These are phyloP conservation scores for Heterotrichella gracilis DNA, from an alignment of 352 stramenopile species.

Conservation along the genomic window DNA sequence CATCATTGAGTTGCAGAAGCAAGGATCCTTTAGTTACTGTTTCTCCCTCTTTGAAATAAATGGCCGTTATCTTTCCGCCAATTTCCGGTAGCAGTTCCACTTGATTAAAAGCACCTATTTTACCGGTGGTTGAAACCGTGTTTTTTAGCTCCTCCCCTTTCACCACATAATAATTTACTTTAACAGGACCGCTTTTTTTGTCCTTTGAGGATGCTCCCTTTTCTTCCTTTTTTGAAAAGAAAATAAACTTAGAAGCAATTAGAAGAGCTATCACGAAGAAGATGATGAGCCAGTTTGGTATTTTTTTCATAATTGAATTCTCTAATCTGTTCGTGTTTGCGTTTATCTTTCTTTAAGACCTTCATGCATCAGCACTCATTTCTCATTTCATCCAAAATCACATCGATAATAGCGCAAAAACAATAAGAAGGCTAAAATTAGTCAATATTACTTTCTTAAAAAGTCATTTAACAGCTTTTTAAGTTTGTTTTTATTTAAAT, in stretches of 20 bases:
- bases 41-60: constrained; percentile 6
- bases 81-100: background rate
- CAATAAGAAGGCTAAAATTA: too few relatives aligned
- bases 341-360: too few relatives aligned
- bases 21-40: background rate
- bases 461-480: too few relatives aligned
- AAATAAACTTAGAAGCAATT: background rate
- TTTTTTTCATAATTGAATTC: too few relatives aligned
- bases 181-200: background rate
- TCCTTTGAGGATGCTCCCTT: background rate
- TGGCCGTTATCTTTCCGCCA: background rate
- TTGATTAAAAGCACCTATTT: constrained; percentile 2
- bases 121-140: background rate
- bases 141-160: background rate
- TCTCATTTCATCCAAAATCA: too few relatives aligned
- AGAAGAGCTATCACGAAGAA: background rate
- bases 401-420: too few relatives aligned
- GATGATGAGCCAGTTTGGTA: background rate
- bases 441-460: too few relatives aligned
- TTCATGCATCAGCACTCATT: too few relatives aligned
- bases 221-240: background rate
- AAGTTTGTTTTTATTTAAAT: too few relatives aligned
- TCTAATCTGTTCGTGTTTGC: too few relatives aligned
- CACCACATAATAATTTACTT: background rate
- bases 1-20: background rate